Conservation (phyloP, 1,139 yeast genomes). For the Sugiyamaella pinicola region DNA sequence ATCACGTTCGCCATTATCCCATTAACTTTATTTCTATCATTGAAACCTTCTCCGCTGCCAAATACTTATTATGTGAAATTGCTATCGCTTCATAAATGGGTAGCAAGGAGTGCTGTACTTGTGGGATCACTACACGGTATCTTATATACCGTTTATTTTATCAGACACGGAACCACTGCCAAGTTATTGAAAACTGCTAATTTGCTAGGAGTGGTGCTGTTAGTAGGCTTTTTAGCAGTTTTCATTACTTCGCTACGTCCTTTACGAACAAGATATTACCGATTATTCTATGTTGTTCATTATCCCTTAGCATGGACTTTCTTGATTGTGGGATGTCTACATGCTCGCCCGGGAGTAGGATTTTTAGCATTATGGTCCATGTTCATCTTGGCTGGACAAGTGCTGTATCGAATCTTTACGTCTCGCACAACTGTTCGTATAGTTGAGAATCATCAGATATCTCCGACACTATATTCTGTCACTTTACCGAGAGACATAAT, state of each 20-base stretch:
- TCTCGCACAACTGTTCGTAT: constrained; percentile 35
- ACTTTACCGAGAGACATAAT: constrained; percentile 41
- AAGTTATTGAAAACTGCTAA: constrained; percentile 55
- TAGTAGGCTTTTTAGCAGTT: constrained; percentile 49
- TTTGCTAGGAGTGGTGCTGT: constrained; percentile 62
- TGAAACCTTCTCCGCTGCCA: constrained; percentile 63
- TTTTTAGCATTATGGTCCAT: constrained; percentile 53
- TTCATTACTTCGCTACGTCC: constrained; percentile 58
- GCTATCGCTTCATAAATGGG: constrained; percentile 75
- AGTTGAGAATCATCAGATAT: constrained; percentile 36
- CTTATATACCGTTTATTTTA: constrained; percentile 57
- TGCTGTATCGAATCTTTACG: constrained; percentile 38
- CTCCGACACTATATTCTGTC: constrained; percentile 41
- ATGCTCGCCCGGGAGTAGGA: constrained; percentile 75
- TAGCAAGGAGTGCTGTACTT: constrained; percentile 63
- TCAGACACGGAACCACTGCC: constrained; percentile 19
- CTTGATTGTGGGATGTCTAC: constrained; percentile 61
- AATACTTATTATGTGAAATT: constrained; percentile 58
- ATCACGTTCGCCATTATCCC: constrained; percentile 69
- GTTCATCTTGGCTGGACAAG: constrained; percentile 51
- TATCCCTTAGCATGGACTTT: constrained; percentile 67
- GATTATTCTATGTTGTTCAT: constrained; percentile 65
- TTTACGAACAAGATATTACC: constrained; percentile 58
- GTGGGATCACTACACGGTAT: constrained; percentile 58
- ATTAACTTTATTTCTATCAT: constrained; percentile 58